A percentile compares a stretch with the other conserved stretches of the same genome.
These are phyloP conservation scores for Taiwanofungus camphoratus DNA, from an alignment of 1,284 basidiomycete genomes.

Conservation along the genomic window DNA sequence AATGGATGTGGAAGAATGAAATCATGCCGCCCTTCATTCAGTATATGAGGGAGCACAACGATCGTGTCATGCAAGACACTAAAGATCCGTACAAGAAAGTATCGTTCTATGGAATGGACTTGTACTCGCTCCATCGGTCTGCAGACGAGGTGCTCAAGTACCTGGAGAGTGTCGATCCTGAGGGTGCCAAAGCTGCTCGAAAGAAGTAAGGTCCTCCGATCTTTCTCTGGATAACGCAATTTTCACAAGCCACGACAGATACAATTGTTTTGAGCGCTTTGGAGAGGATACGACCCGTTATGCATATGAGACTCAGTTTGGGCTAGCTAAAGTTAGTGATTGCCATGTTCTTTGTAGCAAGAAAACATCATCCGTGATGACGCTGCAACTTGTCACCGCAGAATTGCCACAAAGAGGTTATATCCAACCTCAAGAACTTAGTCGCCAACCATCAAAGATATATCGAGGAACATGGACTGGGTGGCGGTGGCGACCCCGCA, in stretches of 20 bases:
- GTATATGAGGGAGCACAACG: constrained; percentile 20
- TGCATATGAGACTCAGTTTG: constrained; percentile 23
- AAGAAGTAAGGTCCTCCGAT: constrained; percentile 15
- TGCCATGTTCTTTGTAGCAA: background rate
- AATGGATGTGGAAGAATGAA: constrained; percentile 30
- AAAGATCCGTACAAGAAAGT: constrained; percentile 18
- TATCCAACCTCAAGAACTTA: constrained; percentile 20
- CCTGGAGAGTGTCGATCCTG: constrained; percentile 23
- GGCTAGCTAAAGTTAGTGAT: constrained; percentile 18
- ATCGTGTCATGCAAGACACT: constrained; percentile 12
- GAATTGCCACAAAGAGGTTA: constrained; percentile 24
- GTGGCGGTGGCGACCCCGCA: constrained; percentile 12
- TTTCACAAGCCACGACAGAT: constrained; percentile 13
- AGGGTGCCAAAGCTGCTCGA: constrained; percentile 22
- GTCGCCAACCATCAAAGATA: constrained; percentile 19
- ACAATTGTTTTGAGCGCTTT: constrained; percentile 26
- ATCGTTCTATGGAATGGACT: constrained; percentile 25
- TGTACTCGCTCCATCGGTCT: constrained; percentile 25
- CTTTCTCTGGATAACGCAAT: background rate
- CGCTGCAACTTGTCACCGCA: no score
- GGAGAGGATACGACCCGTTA: constrained; percentile 25
- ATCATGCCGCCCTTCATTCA: constrained; percentile 24
- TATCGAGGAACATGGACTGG: constrained; percentile 15
- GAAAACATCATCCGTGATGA: no score
- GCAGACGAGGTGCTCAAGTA: constrained; percentile 24